These are phyloP conservation scores for Metroxylon sagu DNA, from an alignment of 176 grass and related monocot species.

Conservation along the genomic window DNA sequence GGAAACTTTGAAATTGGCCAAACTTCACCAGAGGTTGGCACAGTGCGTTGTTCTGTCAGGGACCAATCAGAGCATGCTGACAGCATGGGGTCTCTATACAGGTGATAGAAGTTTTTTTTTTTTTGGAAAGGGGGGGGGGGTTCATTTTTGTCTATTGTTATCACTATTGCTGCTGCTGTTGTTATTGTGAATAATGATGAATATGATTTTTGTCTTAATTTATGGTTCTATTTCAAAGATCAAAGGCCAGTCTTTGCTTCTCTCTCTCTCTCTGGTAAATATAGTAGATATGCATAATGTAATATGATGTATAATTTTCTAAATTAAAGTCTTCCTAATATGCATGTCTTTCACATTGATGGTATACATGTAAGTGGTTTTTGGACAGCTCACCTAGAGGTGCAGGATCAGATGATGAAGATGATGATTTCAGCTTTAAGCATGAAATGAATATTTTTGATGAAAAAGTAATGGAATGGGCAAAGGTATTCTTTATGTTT, in stretches of 20 bases:
- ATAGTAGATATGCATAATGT: too few species aligned
- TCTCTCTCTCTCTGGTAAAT: too few species aligned
- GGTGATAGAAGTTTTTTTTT: slow-evolving; percentile 30
- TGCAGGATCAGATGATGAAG: slow-evolving; percentile 69
- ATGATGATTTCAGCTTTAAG: slow-evolving; percentile 49
- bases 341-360: slow-evolving; percentile 1
- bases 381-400: slow-evolving; percentile 80
- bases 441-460: slow-evolving; percentile 64
- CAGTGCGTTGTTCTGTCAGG: slow-evolving; percentile 23
- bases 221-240: too few species aligned
- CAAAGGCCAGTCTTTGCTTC: too few species aligned
- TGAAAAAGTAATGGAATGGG: slow-evolving; percentile 92
- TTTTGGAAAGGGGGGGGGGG: too few species aligned
- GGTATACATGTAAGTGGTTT: slow-evolving; percentile 18
- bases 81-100: slow-evolving; percentile 71
- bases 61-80: slow-evolving; percentile 33
- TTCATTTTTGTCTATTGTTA: background rate
- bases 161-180: too few species aligned
- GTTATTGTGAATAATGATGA: too few species aligned
- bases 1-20: slow-evolving; percentile 54
- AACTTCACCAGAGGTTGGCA: slow-evolving; percentile 58
- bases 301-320: too few species aligned
- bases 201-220: too few species aligned
- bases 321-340: too few species aligned
- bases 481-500: slow-evolving; percentile 60